Conservation (phyloP, 768 basidiomycete genomes). For the Boletus sp. region DNA sequence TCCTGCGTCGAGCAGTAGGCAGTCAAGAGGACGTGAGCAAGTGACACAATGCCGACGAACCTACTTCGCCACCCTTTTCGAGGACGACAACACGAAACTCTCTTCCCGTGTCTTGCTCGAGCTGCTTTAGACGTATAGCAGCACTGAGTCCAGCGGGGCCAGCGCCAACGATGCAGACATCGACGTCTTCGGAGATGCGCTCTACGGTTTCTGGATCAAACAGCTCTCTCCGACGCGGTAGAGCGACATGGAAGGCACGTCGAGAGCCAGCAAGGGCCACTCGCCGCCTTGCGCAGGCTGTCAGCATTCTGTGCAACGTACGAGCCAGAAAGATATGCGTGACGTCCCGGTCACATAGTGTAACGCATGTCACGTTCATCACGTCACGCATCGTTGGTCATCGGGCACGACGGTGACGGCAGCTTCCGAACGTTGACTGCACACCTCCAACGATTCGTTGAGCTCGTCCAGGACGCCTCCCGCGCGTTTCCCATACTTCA, state of each 20-base stretch:
- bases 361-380: neutral
- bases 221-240: slow-evolving; percentile 25
- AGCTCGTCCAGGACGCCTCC: neutral
- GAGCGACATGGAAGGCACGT: slow-evolving; percentile 19
- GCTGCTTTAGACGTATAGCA: slow-evolving; percentile 94
- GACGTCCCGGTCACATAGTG: neutral
- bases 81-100: slow-evolving; percentile 90
- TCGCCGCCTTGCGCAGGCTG: neutral
- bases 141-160: slow-evolving; percentile 95
- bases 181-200: slow-evolving; percentile 85
- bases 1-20: slow-evolving; percentile 43
- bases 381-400: neutral
- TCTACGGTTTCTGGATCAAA: slow-evolving; percentile 66
- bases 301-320: neutral
- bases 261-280: neutral
- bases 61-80: slow-evolving; percentile 93
- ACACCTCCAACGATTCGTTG: neutral
- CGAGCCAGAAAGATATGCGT: neutral
- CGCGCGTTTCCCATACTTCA: neutral
- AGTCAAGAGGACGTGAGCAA: neutral
- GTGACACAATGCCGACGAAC: slow-evolving; percentile 42
- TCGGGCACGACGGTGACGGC: neutral
- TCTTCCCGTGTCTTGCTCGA: slow-evolving; percentile 45
- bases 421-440: neutral
- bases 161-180: slow-evolving; percentile 95